Base-by-base conservation (phyloP, 169 alveolate species). In the Plasmodium knowlesi region DNA sequence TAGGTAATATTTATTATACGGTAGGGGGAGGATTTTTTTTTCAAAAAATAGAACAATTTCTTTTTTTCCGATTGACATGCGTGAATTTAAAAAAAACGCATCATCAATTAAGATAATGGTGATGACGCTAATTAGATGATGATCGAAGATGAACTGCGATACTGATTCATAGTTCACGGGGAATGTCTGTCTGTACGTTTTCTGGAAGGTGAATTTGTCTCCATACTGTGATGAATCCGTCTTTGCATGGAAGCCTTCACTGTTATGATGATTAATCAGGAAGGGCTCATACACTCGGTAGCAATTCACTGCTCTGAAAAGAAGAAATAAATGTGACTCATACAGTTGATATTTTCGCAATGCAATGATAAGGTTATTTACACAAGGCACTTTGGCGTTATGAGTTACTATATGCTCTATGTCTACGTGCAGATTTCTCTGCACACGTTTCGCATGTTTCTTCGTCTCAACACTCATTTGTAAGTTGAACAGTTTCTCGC, bases 121-220 rank as follows among this genome's bases (percentile, higher is more conserved):
- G 81, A 88, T 78, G 32, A 88, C 70, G 16, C 76, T 61, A 46
- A 88, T 67, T 34, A 88, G 71, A 34, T 88, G 80, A 39, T 37
- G 25, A 5, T 88, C 82, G 34, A 88, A 88, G 16, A 88, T n/a
- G 41, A 78, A 19, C 22, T 88, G 89, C 30, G 94, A 88, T 37
- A 88, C 61, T 1, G 94, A 57, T 34, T 88, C 32, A 41, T 88
- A 22, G 57, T 88, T 80, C 12, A 14, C 34, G 6, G 94, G 89
- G 50, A 22, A 88, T 54, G 32, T 37, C 43, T 88, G 81, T 57
- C 43, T 78, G 81, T 88, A 88, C 22, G 67, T 78, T 88, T 78
- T 88, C 81, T 88, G 94, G 81, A 88, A 88, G 14, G 86, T 78
- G 28, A 88, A 78, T 9, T 88, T 67, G 22, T 88, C 94, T 57